phyloP scores from a whole-genome alignment of 2,329 filamentous ascomycete genomes.

The Myriosclerotinia duriaeana region DNA sequence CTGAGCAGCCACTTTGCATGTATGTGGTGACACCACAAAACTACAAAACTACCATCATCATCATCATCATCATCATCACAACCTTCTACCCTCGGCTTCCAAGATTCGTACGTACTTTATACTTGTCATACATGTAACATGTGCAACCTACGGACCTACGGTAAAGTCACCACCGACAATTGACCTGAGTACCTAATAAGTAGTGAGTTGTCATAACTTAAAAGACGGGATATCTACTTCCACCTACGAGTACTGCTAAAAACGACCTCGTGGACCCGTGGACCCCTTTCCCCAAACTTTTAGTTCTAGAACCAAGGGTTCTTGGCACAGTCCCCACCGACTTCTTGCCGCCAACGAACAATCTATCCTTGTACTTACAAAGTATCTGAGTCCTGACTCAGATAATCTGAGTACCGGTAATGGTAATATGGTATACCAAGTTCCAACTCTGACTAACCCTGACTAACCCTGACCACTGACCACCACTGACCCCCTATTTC shows the following conservation, averaged over 20 bases:
- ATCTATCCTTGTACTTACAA: not conserved
- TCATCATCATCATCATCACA: not conserved
- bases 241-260: too few species aligned
- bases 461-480: not conserved
- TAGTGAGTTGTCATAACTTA: too few species aligned
- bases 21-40: not conserved
- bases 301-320: not conserved
- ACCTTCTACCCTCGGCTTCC: not conserved
- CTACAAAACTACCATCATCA: too few species aligned
- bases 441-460: not conserved
- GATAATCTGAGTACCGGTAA: too few species aligned
- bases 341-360: not conserved
- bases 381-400: too few species aligned
- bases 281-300: not conserved
- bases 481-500: not conserved
- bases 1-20: not conserved
- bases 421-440: not conserved
- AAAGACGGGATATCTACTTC: too few species aligned
- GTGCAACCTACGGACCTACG: not conserved
- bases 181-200: too few species aligned
- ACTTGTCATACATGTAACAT: not conserved
- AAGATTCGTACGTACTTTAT: not conserved
- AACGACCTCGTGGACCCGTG: too few species aligned
- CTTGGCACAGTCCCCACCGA: not conserved
- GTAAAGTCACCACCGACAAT: not conserved